These are phyloP conservation scores for Suhomyces ambrosiae DNA, from an alignment of 1,139 yeast species.

Conservation along the genomic window DNA sequence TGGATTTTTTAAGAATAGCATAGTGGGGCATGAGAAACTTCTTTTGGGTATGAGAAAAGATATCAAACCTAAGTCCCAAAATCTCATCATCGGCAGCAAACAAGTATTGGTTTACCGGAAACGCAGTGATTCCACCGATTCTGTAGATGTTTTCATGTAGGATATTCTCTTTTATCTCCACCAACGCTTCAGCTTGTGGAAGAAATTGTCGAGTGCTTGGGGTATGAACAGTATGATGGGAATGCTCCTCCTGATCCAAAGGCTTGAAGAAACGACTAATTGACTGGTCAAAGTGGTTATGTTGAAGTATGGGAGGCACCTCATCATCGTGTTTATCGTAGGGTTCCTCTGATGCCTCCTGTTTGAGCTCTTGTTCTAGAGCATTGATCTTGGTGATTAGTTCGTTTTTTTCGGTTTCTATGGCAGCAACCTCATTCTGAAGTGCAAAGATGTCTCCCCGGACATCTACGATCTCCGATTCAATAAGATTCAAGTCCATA, in stretches of 20 bases:
- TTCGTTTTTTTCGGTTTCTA: slow-evolving; percentile 10
- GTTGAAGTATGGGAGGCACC: slow-evolving; percentile 11
- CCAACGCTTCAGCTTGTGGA: slow-evolving; percentile 11
- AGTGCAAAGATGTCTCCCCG: slow-evolving; percentile 15
- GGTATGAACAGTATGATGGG: too few relatives aligned
- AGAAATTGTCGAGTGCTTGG: background rate
- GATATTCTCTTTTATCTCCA: slow-evolving; percentile 34
- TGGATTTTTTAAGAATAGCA: slow-evolving; percentile 32
- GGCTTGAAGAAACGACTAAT: slow-evolving; percentile 12
- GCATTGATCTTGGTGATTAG: slow-evolving; percentile 10
- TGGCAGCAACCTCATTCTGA: slow-evolving; percentile 10
- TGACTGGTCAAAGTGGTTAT: slow-evolving; percentile 14
- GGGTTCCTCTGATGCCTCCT: background rate
- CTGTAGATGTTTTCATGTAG: slow-evolving; percentile 42
- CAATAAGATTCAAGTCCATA: slow-evolving; percentile 1
- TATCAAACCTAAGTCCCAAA: slow-evolving; percentile 44
- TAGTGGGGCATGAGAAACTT: slow-evolving; percentile 39
- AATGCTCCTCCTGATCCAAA: background rate
- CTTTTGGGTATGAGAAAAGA: slow-evolving; percentile 23
- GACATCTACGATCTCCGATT: slow-evolving; percentile 13
- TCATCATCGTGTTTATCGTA: slow-evolving; percentile 2
- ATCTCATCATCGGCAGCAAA: slow-evolving; percentile 26
- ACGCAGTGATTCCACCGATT: slow-evolving; percentile 45
- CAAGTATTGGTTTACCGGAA: slow-evolving; percentile 36
- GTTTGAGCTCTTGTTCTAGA: slow-evolving; percentile 9